Evolutionary conservation across 2,329 filamentous ascomycete genomes (phyloP), one percentile per base, ranked within the genome.

Genomic region (Fusarium domesticum): DNA sequence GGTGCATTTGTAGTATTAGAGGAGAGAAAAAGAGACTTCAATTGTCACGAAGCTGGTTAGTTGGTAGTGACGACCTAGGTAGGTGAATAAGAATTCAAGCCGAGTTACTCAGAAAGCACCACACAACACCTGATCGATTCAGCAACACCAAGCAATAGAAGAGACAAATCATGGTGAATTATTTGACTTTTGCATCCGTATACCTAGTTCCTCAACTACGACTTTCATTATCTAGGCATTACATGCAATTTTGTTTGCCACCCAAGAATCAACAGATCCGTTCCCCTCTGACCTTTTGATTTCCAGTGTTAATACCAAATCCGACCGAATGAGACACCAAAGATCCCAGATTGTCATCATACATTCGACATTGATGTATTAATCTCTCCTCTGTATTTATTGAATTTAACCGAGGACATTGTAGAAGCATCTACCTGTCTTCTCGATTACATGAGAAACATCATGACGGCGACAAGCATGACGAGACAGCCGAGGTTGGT

Each of bases 401-500:
- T 25, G 32, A 32, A 30, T 33, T 35, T 18, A 20, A 18, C 40
- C 18, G 36, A 19, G 15, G 41, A 11, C 20, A 16, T n/a, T 30
- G 20, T n/a, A 35, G 31, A n/a, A 15, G 42, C 31, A 7, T n/a
- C n/a, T 28, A 15, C 20, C 20, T 8, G 19, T 23, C 5, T 37
- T 11, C 10, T 18, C 14, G 18, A 37, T 60, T 61, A 72, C 42
- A 69, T 47, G 35, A 64, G 45, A 31, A 66, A 60, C 58, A 66
- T 61, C 38, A 67, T 50, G 35, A 56, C 56, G 11, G 63, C 64
- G 30, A 68, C 45, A 40, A 70, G 52, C 63, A 72, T 63, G 50
- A 70, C 53, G 30, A 61, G 53, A 48, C 64, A 67, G 32, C 62
- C 60, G 18, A 70, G 55, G 42, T 64, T 62, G 47, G 64, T 60